Evolutionary conservation across 495 filamentous ascomycete genomes (phyloP), one percentile per base, ranked within the genome.

Genomic region (Neurospora cerealis): DNA sequence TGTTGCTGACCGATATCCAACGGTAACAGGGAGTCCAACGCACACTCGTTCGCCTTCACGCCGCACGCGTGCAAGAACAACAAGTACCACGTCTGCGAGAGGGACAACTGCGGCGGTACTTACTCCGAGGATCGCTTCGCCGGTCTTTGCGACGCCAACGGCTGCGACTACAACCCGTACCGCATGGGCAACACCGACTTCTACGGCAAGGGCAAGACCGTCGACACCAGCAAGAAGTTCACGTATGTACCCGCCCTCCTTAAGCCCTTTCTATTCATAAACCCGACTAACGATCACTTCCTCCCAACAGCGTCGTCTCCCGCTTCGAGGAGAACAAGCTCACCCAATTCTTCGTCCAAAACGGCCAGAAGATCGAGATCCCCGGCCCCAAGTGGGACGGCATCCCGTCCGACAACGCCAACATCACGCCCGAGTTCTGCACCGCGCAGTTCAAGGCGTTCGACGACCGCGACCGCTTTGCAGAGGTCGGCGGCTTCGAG

Each of bases 121-220:
- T 88, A 88, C 81, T 86, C 84, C 9, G 81, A 82, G 17, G 81
- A 84, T 78, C 81, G 86, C 76, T 88, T 85, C 78, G 82, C 82
- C 70, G 89, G 87, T 70, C 85, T 88, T 73, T 94, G 92, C 78
- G 93, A 95, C 77, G 89, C 92, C 75, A 90, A 87, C 81, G 85
- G 85, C 70, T 94, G 92, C 81, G 91, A 93, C 77, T 93, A 91
- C 87, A 94, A 94, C 88, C 86, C 90, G 7, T 93, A 89, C 87
- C 88, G 88, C 74, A 85, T 89, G 84, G 91, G 91, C 70, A 86
- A 88, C 81, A 83, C 79, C 36, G 80, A 80, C 78, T 93, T 91
- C 86, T 92, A 88, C 81, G 91, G 90, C 69, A 82, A 85, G 41
- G 87, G 87, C 76, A 84, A 84, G 82, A 89, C 80, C 7, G 79